phyloP scores from a whole-genome alignment of 2,329 filamentous ascomycete genomes.

The Microsporum canis region DNA sequence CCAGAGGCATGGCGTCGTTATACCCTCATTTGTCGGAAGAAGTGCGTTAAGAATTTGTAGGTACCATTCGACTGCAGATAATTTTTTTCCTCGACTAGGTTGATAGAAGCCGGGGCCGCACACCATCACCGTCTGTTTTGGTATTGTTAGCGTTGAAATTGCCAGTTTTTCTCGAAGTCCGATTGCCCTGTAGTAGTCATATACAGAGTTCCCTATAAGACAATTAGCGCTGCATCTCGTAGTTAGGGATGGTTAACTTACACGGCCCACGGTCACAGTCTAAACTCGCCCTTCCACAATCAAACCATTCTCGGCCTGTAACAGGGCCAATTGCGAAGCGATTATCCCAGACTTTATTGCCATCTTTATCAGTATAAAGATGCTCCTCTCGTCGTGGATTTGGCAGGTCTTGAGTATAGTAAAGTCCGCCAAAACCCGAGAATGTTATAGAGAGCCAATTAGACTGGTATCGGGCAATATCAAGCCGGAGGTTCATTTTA shows the following conservation, averaged over 20 bases:
- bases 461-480: conserved; percentile 4
- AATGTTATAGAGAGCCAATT: conserved; percentile 7
- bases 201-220: conserved; percentile 4
- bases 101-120: conserved; percentile 10
- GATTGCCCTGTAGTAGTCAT: conserved; percentile 5
- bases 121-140: conserved; percentile 9
- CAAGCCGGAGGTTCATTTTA: conserved; percentile 8
- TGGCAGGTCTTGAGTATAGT: conserved; percentile 7
- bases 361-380: background rate
- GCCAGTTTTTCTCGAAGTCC: conserved; percentile 1
- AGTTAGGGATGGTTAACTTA: background rate
- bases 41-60: conserved; percentile 3
- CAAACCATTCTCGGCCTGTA: conserved; percentile 21
- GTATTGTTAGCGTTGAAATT: conserved; percentile 2
- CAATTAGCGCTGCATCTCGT: background rate
- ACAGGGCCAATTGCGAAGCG: conserved; percentile 21
- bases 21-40: background rate
- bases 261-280: conserved; percentile 10
- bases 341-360: conserved; percentile 6
- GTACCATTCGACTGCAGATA: background rate
- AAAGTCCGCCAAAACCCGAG: conserved; percentile 6
- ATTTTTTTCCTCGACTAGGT: conserved; percentile 1
- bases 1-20: conserved; percentile 17
- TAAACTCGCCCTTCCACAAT: conserved; percentile 11
- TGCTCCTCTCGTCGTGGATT: background rate